Evolutionary conservation across 768 basidiomycete species (phyloP), one percentile per base, ranked within the genome.

Genomic region (Leccinum fibrillosum): DNA sequence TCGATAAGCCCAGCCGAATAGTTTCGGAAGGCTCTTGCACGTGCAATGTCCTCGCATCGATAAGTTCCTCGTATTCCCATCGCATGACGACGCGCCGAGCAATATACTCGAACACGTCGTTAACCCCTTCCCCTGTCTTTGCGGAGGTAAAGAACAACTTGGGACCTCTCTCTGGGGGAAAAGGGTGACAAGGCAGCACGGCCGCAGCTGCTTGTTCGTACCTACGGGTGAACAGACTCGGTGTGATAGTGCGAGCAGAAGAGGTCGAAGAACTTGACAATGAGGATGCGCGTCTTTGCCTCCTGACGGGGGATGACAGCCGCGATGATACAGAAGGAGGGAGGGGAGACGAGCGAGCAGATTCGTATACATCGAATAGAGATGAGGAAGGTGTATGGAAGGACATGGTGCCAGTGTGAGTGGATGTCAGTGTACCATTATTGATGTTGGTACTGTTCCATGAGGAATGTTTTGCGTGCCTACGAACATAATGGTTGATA

Each of bases 321-420:
- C 61, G 62, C 10, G 69, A 71, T 5, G 66, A 67, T 13, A 64
- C 15, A 2, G 73, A 72, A 1, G 61, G 64, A 0, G 82, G 77
- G 53, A 78, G 76, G 0, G 85, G 85, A 2, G 86, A 86, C 4
- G 82, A 82, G 10, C 82, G 79, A 3, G 88, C 86, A 7, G 86
- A 83, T 19, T 82, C 78, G 60, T 76, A 88, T 3, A 68, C 62
- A 66, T 90, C 86, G 62, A 83, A 87, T 45, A 90, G 60, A n/a
- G 89, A 90, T 0, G 90, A 92, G 0, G 86, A 83, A 7, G 91
- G 89, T 0, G 91, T 92, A 70, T 90, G 87, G 71, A 87, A 92
- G 44, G 85, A 77, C 1, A 86, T 84, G 3, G 83, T 67, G 2
- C 79, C 79, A 0, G 86, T 85, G 52, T 79, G 80, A 6, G 81